These are phyloP conservation scores for Aspergillus fructus DNA, from an alignment of 2,329 filamentous ascomycete genomes.

Conservation along the genomic window DNA sequence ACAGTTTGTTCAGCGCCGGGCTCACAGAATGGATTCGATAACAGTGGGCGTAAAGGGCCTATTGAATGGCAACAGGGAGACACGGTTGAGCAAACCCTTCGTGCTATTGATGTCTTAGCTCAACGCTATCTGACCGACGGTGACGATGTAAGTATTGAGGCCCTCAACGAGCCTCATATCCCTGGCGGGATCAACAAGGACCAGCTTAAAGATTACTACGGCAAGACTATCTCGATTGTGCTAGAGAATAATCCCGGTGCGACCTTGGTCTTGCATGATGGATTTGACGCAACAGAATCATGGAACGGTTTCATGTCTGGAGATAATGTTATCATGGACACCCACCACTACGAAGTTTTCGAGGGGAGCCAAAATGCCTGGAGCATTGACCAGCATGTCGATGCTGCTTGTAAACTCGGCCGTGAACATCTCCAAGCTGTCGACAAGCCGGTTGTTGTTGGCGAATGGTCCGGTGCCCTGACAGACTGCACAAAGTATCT, in stretches of 20 bases:
- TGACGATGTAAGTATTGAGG: slow-evolving; percentile 57
- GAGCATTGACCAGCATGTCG: slow-evolving; percentile 53
- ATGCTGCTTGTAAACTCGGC: slow-evolving; percentile 56
- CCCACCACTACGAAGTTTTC: slow-evolving; percentile 70
- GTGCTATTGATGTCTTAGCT: slow-evolving; percentile 58
- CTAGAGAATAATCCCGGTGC: slow-evolving; percentile 46
- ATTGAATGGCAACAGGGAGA: slow-evolving; percentile 41
- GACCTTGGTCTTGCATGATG: slow-evolving; percentile 57
- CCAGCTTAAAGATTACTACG: slow-evolving; percentile 54
- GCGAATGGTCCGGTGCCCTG: slow-evolving; percentile 68
- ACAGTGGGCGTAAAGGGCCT: slow-evolving; percentile 53
- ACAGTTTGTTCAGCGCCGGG: slow-evolving; percentile 47
- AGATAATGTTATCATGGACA: slow-evolving; percentile 60
- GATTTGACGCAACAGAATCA: slow-evolving; percentile 45
- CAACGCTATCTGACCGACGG: slow-evolving; percentile 57
- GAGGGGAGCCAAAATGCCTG: slow-evolving; percentile 51
- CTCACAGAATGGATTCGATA: slow-evolving; percentile 68
- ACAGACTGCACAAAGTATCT: slow-evolving; percentile 57
- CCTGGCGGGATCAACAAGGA: slow-evolving; percentile 43
- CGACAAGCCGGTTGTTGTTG: slow-evolving; percentile 67
- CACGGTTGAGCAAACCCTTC: slow-evolving; percentile 43
- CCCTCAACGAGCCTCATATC: slow-evolving; percentile 45
- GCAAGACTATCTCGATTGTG: slow-evolving; percentile 51
- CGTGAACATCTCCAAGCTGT: slow-evolving; percentile 47
- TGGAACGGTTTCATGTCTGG: slow-evolving; percentile 64